Evolutionary conservation across 176 grass and related monocot genomes (phyloP), one percentile per base, ranked within the genome.

Genomic region (Avena eriantha): DNA sequence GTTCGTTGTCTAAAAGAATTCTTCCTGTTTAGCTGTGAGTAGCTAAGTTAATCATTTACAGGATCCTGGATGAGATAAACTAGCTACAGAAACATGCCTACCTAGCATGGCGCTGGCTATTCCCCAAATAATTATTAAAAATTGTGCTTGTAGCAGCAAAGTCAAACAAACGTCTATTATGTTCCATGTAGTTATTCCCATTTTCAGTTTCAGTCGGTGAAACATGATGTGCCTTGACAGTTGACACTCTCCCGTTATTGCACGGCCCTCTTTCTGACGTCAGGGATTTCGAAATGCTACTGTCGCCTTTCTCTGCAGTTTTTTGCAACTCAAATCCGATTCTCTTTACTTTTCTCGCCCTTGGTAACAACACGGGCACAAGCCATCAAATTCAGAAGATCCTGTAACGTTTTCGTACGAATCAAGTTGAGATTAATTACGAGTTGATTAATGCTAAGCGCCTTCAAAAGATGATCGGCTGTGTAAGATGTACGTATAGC

Each of bases 101-200:
- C 24, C 53, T 84, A 65, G 34, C 84, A 56, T 83, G 84, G 70
- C 67, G 43, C 84, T 46, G 79, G 49, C 61, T 78, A 56, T 79
- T 86, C 83, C 33, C 45, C 55, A 26, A 21, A 64, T 24, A 82
- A 86, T 78, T 55, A 71, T 83, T 33, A 60, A 15, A 79, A 1
- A 34, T 0, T 50, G 21, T 31, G 16, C 46, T 18, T 39, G 26
- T 45, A 34, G 55, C 72, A 65, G 10, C 55, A 78, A 86, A 90
- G 89, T 87, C 84, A 87, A 90, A 84, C 84, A 87, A 90, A 84
- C 84, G 17, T 12, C 55, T 65, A 13, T 21, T 10, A 45, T 65
- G 21, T 19, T 70, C 16, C 87, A 6, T 56, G 22, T 10, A 73
- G 36, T 49, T 50, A 77, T 78, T 65, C 24, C 73, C 84, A 70